Percentiles rank a stretch among this genome's conserved stretches.
phyloP scores from a whole-genome alignment of 1,139 yeast genomes.

The Kurtzmaniella quercitrusa region DNA sequence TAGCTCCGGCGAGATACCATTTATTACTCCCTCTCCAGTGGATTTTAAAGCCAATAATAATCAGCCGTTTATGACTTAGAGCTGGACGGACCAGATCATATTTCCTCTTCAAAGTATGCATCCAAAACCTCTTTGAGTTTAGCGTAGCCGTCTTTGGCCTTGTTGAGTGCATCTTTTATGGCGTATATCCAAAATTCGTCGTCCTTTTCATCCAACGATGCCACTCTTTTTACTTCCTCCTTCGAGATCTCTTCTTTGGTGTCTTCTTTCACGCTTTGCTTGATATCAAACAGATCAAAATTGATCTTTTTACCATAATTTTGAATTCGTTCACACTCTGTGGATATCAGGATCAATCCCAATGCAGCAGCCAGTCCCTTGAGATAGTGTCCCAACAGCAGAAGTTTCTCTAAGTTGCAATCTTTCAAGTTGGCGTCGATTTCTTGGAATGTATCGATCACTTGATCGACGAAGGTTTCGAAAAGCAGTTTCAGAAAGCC shows the following conservation, averaged over 20 bases:
- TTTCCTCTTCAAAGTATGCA: slow-evolving; percentile 51
- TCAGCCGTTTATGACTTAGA: neutral
- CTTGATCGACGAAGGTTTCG: slow-evolving; percentile 85
- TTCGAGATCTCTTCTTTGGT: slow-evolving; percentile 4
- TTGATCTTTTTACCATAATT: slow-evolving; percentile 66
- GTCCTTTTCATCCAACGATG: slow-evolving; percentile 14
- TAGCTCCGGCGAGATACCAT: neutral
- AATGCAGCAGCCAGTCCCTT: slow-evolving; percentile 96
- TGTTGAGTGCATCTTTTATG: slow-evolving; percentile 51
- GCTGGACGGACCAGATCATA: slow-evolving; percentile 17
- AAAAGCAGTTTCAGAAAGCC: slow-evolving; percentile 77
- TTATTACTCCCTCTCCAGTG: neutral
- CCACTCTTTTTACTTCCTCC: slow-evolving; percentile 7
- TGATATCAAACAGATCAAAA: slow-evolving; percentile 33
- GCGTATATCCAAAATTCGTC: slow-evolving; percentile 47
- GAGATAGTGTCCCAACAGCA: slow-evolving; percentile 82
- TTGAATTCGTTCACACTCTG: slow-evolving; percentile 90
- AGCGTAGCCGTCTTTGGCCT: slow-evolving; percentile 54
- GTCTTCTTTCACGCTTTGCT: slow-evolving; percentile 5
- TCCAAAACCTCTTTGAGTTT: slow-evolving; percentile 55
- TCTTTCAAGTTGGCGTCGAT: slow-evolving; percentile 54
- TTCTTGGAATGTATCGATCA: slow-evolving; percentile 69
- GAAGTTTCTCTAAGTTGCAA: slow-evolving; percentile 55
- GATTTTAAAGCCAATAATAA: neutral
- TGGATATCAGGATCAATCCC: slow-evolving; percentile 76